These are phyloP conservation scores for Asclepias syriaca DNA, from an alignment of 257 asterid genomes.

Conservation along the genomic window DNA sequence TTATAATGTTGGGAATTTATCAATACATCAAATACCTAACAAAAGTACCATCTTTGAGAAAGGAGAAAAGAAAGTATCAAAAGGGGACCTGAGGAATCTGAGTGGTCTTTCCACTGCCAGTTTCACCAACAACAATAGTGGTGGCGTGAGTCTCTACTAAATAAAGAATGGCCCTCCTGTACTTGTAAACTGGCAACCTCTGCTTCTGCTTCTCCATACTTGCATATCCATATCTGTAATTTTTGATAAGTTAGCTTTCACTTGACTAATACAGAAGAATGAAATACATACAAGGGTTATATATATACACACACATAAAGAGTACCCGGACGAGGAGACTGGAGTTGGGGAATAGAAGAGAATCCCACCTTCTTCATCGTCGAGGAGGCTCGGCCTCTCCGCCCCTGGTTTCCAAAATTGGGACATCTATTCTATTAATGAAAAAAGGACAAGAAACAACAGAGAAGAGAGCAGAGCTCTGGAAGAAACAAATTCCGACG, in stretches of 20 bases:
- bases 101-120: constrained; percentile 96
- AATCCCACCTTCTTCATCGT: constrained; percentile 96
- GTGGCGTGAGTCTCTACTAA: constrained; percentile 87
- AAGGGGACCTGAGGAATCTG: constrained; percentile 87
- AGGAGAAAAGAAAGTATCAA: background rate
- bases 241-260: background rate
- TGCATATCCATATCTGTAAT: constrained; percentile 52
- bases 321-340: constrained; percentile 66
- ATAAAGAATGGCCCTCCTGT: constrained; percentile 63
- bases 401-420: constrained; percentile 93
- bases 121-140: constrained; percentile 87
- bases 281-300: background rate
- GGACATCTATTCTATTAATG: constrained; percentile 32
- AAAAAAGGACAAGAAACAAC: no score
- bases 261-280: background rate
- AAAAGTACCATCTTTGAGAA: background rate
- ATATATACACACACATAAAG: background rate
- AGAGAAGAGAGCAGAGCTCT: no score
- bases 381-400: constrained; percentile 73
- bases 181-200: constrained; percentile 77
- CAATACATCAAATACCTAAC: background rate
- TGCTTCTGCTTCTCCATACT: constrained; percentile 61
- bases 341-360: constrained; percentile 47
- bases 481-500: no score
- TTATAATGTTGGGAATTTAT: background rate